phyloP scores from a whole-genome alignment of 129 eudicot species.

The Tagetes patula region DNA sequence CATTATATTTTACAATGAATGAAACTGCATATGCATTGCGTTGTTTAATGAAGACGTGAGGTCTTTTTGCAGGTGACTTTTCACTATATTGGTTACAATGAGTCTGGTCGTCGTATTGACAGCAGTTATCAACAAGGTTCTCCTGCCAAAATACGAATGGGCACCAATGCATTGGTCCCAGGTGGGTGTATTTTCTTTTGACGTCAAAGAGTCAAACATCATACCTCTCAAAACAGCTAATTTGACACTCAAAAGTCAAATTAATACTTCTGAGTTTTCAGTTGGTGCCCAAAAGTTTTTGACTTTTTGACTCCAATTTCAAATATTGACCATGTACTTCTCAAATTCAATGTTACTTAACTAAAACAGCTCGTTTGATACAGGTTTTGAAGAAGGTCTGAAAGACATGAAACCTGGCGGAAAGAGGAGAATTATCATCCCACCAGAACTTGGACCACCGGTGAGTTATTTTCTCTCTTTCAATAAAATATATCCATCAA shows the following conservation, averaged over 20 bases:
- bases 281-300: background rate
- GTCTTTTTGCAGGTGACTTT: conserved; percentile 63
- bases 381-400: conserved; percentile 98
- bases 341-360: background rate
- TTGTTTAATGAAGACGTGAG: background rate
- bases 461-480: conserved; percentile 48
- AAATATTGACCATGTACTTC: background rate
- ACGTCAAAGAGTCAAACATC: conserved; percentile 1
- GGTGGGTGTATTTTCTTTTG: conserved; percentile 43
- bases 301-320: background rate
- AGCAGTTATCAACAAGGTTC: conserved; percentile 92
- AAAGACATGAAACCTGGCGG: conserved; percentile 98
- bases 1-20: background rate
- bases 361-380: background rate
- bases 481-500: background rate
- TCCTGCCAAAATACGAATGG: conserved; percentile 93
- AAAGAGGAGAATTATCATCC: conserved; percentile 87
- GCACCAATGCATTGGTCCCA: conserved; percentile 93
- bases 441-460: conserved; percentile 99
- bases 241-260: conserved; percentile 9
- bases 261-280: background rate
- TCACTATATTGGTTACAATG: conserved; percentile 92
- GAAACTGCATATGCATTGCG: conserved; percentile 12
- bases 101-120: conserved; percentile 97
- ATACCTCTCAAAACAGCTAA: background rate